Percentiles rank a stretch among this genome's conserved stretches.
These are phyloP conservation scores for Clavispora fructus DNA, from an alignment of 805 yeast species.

Conservation along the genomic window DNA sequence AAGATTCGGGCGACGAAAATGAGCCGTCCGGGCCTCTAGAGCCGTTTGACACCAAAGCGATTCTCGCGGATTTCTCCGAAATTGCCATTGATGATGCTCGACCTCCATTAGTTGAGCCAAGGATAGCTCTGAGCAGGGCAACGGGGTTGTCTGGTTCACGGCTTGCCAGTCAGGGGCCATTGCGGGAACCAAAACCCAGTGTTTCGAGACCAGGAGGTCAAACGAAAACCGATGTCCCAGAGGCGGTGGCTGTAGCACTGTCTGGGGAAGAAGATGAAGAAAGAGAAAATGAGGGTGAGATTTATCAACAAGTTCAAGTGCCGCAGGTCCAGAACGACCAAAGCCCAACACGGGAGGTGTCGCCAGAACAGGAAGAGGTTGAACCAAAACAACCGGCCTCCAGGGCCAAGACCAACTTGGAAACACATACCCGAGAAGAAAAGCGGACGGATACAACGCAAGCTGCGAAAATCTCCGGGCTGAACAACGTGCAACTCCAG, in stretches of 20 bases:
- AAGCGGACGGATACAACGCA: too few relatives aligned
- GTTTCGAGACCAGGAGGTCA: neutral
- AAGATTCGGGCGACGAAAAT: constrained; percentile 8
- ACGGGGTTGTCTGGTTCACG: neutral
- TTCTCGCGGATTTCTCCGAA: neutral
- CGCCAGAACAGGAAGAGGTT: too few relatives aligned
- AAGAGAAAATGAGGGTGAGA: too few relatives aligned
- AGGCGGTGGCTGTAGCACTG: too few relatives aligned
- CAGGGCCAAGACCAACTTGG: too few relatives aligned
- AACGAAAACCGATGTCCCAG: neutral
- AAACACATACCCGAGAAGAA: too few relatives aligned
- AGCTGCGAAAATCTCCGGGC: too few relatives aligned
- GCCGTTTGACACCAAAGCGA: neutral
- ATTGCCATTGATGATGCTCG: neutral
- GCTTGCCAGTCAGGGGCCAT: neutral
- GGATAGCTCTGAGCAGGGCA: neutral
- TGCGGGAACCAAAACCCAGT: neutral
- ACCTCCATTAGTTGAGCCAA: neutral
- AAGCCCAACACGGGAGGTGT: too few relatives aligned
- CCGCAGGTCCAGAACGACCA: too few relatives aligned
- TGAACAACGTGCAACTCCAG: constrained; percentile 18
- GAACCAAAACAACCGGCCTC: too few relatives aligned
- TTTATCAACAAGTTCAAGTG: too few relatives aligned
- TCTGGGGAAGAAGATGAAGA: too few relatives aligned
- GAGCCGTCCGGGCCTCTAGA: neutral